Evolutionary conservation across 768 basidiomycete species (phyloP).

Genomic region (Mycena amicta): DNA sequence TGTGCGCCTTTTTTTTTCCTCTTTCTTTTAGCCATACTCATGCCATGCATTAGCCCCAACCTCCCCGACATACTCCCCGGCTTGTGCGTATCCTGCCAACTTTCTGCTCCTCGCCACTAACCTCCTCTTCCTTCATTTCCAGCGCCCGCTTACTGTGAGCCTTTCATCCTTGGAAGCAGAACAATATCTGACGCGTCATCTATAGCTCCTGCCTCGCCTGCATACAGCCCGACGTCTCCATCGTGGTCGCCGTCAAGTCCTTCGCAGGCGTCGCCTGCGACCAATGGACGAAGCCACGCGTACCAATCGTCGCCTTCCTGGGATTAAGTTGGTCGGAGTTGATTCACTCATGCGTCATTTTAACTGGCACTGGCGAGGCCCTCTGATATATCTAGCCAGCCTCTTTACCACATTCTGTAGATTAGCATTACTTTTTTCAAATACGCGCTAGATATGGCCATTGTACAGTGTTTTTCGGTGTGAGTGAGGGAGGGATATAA

Average conservation of each 20-base stretch:
- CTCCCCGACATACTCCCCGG: slow-evolving; percentile 85
- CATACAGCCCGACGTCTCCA: slow-evolving; percentile 86
- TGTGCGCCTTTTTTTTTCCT: slow-evolving; percentile 53
- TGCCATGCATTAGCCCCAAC: slow-evolving; percentile 66
- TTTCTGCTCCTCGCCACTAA: neutral
- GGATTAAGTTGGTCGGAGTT: slow-evolving; percentile 38
- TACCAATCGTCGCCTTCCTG: slow-evolving; percentile 56
- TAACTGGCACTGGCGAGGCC: slow-evolving; percentile 17
- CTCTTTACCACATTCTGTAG: slow-evolving; percentile 21
- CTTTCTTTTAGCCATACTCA: slow-evolving; percentile 14
- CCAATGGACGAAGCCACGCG: slow-evolving; percentile 50
- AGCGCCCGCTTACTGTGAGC: slow-evolving; percentile 83
- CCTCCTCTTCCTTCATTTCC: slow-evolving; percentile 2
- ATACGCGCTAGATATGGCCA: slow-evolving; percentile 21
- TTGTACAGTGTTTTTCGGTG: neutral
- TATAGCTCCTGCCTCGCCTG: slow-evolving; percentile 80
- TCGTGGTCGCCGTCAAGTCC: slow-evolving; percentile 82
- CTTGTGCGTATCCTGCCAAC: slow-evolving; percentile 58
- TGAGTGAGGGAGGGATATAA: no score
- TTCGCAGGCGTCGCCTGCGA: slow-evolving; percentile 35
- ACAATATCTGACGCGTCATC: slow-evolving; percentile 21
- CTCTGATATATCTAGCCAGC: slow-evolving; percentile 17
- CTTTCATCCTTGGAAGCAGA: no score
- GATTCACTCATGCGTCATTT: slow-evolving; percentile 18
- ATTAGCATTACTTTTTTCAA: slow-evolving; percentile 22